These are phyloP conservation scores for Apiospora saccharicola DNA, from an alignment of 2,329 filamentous ascomycete genomes.

Conservation along the genomic window DNA sequence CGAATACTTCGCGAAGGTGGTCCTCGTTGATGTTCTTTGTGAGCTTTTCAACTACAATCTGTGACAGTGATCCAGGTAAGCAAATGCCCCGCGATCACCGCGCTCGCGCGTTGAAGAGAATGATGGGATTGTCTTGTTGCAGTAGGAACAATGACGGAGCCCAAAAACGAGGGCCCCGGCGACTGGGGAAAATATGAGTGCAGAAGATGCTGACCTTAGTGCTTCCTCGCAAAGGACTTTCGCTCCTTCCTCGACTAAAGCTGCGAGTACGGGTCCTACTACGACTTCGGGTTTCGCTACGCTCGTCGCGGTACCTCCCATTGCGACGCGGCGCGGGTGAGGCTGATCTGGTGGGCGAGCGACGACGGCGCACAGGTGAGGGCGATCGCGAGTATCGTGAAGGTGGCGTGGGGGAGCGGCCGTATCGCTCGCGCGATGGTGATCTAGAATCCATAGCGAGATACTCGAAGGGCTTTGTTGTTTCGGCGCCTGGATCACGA, in stretches of 20 bases:
- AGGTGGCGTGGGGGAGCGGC: constrained; percentile 44
- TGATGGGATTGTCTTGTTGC: neutral
- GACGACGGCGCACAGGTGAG: constrained; percentile 32
- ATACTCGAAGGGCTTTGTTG: neutral
- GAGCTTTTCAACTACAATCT: constrained; percentile 96
- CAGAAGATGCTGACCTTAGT: constrained; percentile 56
- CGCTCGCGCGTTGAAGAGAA: neutral
- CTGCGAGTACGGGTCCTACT: constrained; percentile 45
- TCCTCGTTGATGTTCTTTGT: constrained; percentile 93
- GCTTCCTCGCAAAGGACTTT: constrained; percentile 50
- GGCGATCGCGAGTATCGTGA: constrained; percentile 45
- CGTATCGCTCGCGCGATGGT: constrained; percentile 41
- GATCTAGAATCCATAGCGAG: constrained; percentile 41
- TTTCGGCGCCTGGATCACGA: neutral
- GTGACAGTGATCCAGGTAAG: constrained; percentile 24
- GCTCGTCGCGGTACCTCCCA: constrained; percentile 33
- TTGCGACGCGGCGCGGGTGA: constrained; percentile 39
- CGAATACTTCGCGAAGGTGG: constrained; percentile 92
- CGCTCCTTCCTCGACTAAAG: constrained; percentile 40
- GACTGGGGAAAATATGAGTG: too few relatives aligned
- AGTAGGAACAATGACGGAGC: too few relatives aligned
- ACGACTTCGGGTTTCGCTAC: constrained; percentile 29
- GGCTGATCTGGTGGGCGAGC: constrained; percentile 30
- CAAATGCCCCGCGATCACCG: neutral
- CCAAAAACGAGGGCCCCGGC: neutral